Conservation (phyloP, 768 basidiomycete species). For the Russula emetica region DNA sequence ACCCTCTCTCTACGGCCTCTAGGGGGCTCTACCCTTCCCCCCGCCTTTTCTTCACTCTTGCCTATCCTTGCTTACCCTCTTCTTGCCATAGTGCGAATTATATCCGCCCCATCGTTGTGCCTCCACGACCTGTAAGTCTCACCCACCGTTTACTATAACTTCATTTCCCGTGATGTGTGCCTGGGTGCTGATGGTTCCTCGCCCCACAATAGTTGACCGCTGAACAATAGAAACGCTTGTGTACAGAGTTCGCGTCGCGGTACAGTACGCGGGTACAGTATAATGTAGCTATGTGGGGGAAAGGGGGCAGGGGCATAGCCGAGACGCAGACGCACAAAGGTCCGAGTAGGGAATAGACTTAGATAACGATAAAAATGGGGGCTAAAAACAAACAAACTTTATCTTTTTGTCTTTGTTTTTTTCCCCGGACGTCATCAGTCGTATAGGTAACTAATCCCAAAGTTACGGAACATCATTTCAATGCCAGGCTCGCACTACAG, state of each 20-base stretch:
- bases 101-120: constrained; percentile 24
- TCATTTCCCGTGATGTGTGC: constrained; percentile 1
- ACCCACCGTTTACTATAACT: neutral
- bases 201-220: neutral
- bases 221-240: constrained; percentile 6
- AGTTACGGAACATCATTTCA: neutral
- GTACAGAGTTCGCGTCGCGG: constrained; percentile 1
- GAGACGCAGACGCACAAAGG: neutral
- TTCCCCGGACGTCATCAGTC: neutral
- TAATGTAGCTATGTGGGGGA: neutral
- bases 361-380: neutral
- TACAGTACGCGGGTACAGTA: too few relatives aligned
- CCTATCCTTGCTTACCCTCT: constrained; percentile 13
- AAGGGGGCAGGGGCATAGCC: neutral
- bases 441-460: neutral
- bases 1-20: neutral
- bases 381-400: neutral
- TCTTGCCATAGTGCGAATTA: constrained; percentile 21
- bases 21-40: neutral
- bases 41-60: neutral
- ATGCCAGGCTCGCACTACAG: too few relatives aligned
- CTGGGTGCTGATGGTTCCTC: neutral
- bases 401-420: neutral
- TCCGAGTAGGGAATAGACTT: constrained; percentile 1
- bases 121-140: constrained; percentile 20